Evolutionary conservation across 2,329 filamentous ascomycete species (phyloP).

Genomic region (Pseudogymnoascus sp.): DNA sequence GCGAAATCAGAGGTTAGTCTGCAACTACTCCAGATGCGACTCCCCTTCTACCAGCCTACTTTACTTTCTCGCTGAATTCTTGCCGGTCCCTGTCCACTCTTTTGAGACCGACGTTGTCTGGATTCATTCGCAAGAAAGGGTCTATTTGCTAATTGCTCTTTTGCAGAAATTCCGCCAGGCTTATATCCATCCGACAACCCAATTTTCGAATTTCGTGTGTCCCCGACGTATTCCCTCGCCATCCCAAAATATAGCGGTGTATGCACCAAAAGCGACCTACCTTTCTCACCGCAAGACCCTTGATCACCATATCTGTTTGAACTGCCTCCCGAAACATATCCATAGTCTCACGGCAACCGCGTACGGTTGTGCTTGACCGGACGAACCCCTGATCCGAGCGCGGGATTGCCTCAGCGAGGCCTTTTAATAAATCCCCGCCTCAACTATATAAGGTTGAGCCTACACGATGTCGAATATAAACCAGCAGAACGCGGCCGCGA

Average conservation of each 20-base stretch:
- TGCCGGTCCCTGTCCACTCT: background rate
- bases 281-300: background rate
- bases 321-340: background rate
- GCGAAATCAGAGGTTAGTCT: background rate
- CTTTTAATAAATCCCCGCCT: conserved; percentile 10
- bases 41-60: background rate
- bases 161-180: background rate
- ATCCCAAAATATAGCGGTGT: background rate
- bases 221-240: background rate
- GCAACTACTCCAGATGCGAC: background rate
- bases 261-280: background rate
- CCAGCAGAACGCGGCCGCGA: conserved; percentile 1
- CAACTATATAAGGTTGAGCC: conserved; percentile 18
- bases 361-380: conserved; percentile 7
- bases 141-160: background rate
- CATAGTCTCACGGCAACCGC: background rate
- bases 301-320: background rate
- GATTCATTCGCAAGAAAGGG: background rate
- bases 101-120: background rate
- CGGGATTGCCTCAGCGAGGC: conserved; percentile 8
- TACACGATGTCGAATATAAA: conserved; percentile 9
- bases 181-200: background rate
- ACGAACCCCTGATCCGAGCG: conserved; percentile 28
- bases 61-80: background rate
- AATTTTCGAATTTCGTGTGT: background rate